A percentile compares a stretch with the other conserved stretches of the same genome.
Conservation (phyloP, 129 eudicot genomes). For the Kitagawia praeruptora region DNA sequence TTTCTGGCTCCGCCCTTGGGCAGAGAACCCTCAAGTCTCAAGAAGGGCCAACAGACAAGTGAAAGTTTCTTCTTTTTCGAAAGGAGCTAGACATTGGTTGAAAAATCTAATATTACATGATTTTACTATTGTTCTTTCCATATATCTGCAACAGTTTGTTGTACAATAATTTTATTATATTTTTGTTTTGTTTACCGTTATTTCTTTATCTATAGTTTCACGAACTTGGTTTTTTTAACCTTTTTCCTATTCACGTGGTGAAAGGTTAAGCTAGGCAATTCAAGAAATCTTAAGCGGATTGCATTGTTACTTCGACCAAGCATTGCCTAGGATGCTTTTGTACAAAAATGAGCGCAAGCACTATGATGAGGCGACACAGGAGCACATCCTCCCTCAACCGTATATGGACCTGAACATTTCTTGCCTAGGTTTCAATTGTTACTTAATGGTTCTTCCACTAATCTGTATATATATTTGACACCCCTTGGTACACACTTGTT, state of each 20-base stretch:
- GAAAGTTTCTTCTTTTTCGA: no score
- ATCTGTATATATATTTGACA: no score
- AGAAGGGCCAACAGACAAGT: no score
- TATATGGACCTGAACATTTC: conserved; percentile 96
- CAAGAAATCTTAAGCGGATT: conserved; percentile 72
- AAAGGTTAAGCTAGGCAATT: conserved; percentile 59
- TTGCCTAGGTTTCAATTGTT: no score
- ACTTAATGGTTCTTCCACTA: no score
- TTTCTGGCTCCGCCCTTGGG: no score
- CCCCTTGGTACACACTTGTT: no score
- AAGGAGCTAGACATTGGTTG: no score
- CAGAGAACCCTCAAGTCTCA: no score
- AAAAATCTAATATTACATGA: no score
- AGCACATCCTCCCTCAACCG: conserved; percentile 64
- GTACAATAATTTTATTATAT: no score
- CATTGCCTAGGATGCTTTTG: conserved; percentile 62
- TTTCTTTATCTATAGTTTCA: background rate
- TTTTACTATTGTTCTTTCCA: background rate
- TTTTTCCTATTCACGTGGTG: background rate
- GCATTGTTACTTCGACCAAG: conserved; percentile 76
- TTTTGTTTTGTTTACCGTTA: background rate
- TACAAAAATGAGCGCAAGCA: conserved; percentile 80
- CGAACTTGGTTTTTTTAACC: background rate
- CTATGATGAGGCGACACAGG: conserved; percentile 46
- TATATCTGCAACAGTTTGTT: background rate